A percentile compares a stretch with the other conserved stretches of the same genome.
Evolutionary conservation across 345 rosid species (phyloP).

Genomic region (Eucalyptus albens): DNA sequence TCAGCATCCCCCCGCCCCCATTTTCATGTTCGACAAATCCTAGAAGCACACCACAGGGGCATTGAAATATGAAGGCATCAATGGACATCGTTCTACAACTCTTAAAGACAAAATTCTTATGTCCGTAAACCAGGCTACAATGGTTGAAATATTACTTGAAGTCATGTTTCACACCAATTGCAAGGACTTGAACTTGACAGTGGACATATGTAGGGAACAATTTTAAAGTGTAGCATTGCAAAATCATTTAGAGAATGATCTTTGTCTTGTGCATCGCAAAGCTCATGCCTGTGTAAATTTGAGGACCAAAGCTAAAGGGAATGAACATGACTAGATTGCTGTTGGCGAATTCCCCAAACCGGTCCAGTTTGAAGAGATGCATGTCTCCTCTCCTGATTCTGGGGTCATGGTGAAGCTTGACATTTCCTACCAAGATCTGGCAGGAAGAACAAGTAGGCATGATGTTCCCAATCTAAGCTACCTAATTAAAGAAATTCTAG

Average conservation of each 20-base stretch:
- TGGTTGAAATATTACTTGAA: constrained; percentile 6
- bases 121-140: neutral
- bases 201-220: constrained; percentile 15
- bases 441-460: neutral
- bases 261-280: constrained; percentile 8
- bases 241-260: constrained; percentile 18
- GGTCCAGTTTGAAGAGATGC: neutral
- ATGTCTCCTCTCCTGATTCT: neutral
- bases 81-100: neutral
- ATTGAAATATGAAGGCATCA: neutral
- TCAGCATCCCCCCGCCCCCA: neutral
- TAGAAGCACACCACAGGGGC: neutral
- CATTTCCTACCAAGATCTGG: neutral
- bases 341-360: neutral
- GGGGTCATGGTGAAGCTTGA: neutral
- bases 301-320: constrained; percentile 15
- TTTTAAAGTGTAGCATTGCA: constrained; percentile 11
- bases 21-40: neutral
- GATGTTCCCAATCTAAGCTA: neutral
- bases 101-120: neutral
- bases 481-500: neutral
- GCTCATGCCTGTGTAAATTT: constrained; percentile 12
- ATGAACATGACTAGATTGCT: neutral
- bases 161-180: constrained; percentile 2
- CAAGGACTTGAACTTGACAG: neutral